Base-by-base conservation (phyloP, 805 yeast species). In the Hanseniaspora singularis region DNA sequence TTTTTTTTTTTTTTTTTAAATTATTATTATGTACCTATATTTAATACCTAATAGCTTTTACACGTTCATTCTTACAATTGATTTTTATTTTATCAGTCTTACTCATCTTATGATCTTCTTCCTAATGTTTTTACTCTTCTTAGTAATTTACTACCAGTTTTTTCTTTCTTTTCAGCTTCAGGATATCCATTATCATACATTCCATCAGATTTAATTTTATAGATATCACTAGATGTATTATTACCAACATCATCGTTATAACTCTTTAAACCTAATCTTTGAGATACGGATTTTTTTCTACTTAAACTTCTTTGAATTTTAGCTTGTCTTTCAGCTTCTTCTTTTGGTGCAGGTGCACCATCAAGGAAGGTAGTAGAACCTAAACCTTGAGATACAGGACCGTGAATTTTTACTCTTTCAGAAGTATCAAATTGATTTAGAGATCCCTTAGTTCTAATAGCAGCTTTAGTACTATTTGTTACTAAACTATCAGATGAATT, bases 311-410 rank as follows among this genome's bases (percentile, higher is more conserved):
- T 42, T 39, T 62, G 63, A 14, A 57, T 57, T 27, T 61, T 59
- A 18, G 55, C 55, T 31, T 52, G 66, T 49, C 55, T 59, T 52
- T 52, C 54, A 41, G 61, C 58, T 33, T 64, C 70, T 32, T 67
- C 70, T 32, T 54, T 54, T 47, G 80, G 64, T 4, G 96, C 98
- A 12, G 97, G 97, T 0, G 96, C 92, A 30, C 98, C 98, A 62
- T 92, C 96, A 51, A 89, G 61, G 60, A 89, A 89, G 0, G 98
- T 89, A 2, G 95, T 74, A 1, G 89, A 75, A 2, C 98, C 98
- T 36, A 92, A 70, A 1, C 98, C 98, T 44, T 81, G 71, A 1
- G 96, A 83, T 2, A 82, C 72, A 40, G 76, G 74, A 16, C 98
- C 98, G 61, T 89, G 95, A 16, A 89, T 76, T 23, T 70, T 71